Conservation (phyloP, 73 alveolate genomes). For the Blepharisma japonicum region DNA sequence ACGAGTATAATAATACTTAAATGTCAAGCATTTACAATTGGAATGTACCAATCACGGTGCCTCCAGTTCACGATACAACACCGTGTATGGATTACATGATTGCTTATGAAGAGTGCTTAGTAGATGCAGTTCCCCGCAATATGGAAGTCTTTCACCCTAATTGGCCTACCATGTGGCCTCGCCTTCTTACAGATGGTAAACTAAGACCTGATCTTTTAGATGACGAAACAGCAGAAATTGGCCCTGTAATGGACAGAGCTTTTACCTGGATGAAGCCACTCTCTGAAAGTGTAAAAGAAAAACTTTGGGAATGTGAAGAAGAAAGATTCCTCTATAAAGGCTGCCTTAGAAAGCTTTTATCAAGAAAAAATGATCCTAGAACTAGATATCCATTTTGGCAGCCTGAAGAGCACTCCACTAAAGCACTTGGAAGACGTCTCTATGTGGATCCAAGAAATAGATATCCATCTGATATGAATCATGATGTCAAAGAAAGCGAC, state of each 20-base stretch:
- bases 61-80: constrained; percentile 51
- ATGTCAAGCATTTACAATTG: constrained; percentile 30
- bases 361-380: constrained; percentile 34
- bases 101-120: constrained; percentile 89
- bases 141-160: constrained; percentile 54
- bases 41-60: constrained; percentile 41
- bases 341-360: constrained; percentile 74
- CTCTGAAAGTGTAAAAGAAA: constrained; percentile 1
- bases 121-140: constrained; percentile 56
- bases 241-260: constrained; percentile 1
- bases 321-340: constrained; percentile 85
- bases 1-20: neutral
- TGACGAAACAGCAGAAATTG: constrained; percentile 4
- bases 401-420: constrained; percentile 12
- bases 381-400: constrained; percentile 25
- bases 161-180: constrained; percentile 66
- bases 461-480: neutral
- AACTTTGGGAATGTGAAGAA: constrained; percentile 85
- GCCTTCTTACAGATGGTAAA: constrained; percentile 57
- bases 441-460: neutral
- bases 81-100: constrained; percentile 73
- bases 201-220: constrained; percentile 39
- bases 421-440: neutral
- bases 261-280: neutral
- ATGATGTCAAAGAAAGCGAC: neutral